Conservation (phyloP, 2,329 filamentous ascomycete genomes). For the Arthroderma sp. region DNA sequence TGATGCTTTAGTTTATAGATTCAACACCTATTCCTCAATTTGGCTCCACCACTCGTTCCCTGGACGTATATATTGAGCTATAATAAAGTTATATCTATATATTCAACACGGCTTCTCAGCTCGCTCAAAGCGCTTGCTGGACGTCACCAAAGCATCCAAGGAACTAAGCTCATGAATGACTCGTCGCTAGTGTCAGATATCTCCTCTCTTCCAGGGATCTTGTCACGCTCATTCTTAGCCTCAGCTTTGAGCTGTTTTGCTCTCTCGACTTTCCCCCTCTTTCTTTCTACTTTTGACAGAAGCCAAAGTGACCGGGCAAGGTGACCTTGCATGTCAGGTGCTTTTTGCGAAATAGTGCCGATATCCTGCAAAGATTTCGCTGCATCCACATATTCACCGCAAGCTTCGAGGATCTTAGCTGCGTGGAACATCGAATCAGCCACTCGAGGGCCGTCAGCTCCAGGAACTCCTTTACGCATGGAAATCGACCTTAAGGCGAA, state of each 20-base stretch:
- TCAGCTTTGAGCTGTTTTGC: neutral
- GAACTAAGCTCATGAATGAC: conserved; percentile 1
- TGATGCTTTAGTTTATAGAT: too few species aligned
- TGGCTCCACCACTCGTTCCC: too few species aligned
- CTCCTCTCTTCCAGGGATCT: neutral
- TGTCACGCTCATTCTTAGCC: conserved; percentile 1
- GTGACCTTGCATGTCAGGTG: conserved; percentile 1
- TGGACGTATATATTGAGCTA: too few species aligned
- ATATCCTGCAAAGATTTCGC: neutral
- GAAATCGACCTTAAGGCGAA: conserved; percentile 8
- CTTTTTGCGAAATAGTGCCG: neutral
- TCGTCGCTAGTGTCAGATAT: neutral
- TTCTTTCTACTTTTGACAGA: neutral
- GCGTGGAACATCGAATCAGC: conserved; percentile 3
- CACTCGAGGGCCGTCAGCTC: conserved; percentile 3
- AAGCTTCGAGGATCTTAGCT: conserved; percentile 1
- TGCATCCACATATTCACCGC: neutral
- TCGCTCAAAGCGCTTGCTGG: too few species aligned
- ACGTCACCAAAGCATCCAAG: conserved; percentile 2
- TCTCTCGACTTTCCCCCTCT: neutral
- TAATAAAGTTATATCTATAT: too few species aligned
- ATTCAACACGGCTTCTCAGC: too few species aligned
- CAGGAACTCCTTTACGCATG: conserved; percentile 9
- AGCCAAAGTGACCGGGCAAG: conserved; percentile 4
- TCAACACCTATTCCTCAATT: too few species aligned